Conservation (phyloP, 2,329 filamentous ascomycete species). For the Fusarium udum region DNA sequence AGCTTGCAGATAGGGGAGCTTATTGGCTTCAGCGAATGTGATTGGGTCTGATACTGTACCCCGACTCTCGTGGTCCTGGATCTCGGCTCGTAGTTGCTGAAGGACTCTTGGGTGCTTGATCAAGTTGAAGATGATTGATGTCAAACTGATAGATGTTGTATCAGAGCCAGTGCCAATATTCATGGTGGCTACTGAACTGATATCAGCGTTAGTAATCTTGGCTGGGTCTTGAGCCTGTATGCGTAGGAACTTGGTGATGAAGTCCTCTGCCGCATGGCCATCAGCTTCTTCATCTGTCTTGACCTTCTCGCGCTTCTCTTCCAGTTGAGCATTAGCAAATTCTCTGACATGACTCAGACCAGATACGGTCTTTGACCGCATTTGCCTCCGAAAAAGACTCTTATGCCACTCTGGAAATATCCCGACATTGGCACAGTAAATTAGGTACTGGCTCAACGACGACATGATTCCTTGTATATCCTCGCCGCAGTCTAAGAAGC, state of each 20-base stretch:
- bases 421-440: neutral
- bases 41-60: neutral
- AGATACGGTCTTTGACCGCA: neutral
- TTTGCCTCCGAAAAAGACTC: neutral
- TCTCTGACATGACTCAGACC: neutral
- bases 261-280: neutral
- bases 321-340: rapidly evolving
- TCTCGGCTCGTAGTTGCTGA: neutral
- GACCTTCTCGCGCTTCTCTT: neutral
- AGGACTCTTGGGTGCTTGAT: neutral
- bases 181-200: neutral
- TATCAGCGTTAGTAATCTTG: neutral
- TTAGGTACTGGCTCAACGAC: neutral
- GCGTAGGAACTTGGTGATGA: neutral
- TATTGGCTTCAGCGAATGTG: neutral
- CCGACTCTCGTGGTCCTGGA: neutral
- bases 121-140: neutral
- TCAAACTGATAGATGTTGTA: neutral
- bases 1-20: neutral
- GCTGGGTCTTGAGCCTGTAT: neutral
- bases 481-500: neutral
- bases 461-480: neutral
- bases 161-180: neutral
- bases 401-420: neutral
- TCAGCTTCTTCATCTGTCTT: rapidly evolving